phyloP scores from a whole-genome alignment of 257 asterid species.

The Solanum lycopersicoides region DNA sequence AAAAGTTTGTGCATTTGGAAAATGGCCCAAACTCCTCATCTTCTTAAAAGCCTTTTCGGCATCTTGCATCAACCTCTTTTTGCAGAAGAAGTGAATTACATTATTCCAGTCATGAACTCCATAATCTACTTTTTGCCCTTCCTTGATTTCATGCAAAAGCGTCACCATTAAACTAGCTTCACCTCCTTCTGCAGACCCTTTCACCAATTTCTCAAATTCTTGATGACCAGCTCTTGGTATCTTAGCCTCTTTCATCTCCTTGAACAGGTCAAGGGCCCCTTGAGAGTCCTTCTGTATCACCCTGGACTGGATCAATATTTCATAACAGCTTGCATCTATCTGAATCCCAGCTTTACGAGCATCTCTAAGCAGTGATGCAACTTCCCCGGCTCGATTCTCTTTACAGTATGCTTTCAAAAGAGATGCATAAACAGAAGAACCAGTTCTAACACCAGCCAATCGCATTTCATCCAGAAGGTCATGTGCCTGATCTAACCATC shows the following conservation, averaged over 20 bases:
- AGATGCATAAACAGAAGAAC: conserved; percentile 60
- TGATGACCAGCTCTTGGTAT: conserved; percentile 38
- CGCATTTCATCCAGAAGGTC: conserved; percentile 94
- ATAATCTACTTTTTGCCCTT: conserved; percentile 43
- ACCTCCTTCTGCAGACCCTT: conserved; percentile 18
- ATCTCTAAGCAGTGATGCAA: conserved; percentile 61
- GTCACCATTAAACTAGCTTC: conserved; percentile 52
- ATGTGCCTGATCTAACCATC: conserved; percentile 76
- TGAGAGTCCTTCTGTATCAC: conserved; percentile 58
- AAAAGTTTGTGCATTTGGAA: conserved; percentile 83
- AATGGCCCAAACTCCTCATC: conserved; percentile 70
- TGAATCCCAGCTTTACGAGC: conserved; percentile 82
- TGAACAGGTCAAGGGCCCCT: conserved; percentile 70
- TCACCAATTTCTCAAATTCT: conserved; percentile 28
- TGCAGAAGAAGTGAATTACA: conserved; percentile 85
- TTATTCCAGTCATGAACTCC: conserved; percentile 93
- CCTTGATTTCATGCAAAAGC: conserved; percentile 76
- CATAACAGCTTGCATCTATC: conserved; percentile 68
- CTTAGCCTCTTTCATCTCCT: conserved; percentile 84
- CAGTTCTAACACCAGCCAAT: conserved; percentile 63
- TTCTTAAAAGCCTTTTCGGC: conserved; percentile 90
- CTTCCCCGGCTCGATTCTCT: conserved; percentile 49
- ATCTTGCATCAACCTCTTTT: conserved; percentile 78
- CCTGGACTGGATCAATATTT: conserved; percentile 44
- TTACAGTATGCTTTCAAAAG: conserved; percentile 68